Evolutionary conservation across 805 yeast genomes (phyloP), one percentile per base, ranked within the genome.

Genomic region (Torulaspora maleeae): DNA sequence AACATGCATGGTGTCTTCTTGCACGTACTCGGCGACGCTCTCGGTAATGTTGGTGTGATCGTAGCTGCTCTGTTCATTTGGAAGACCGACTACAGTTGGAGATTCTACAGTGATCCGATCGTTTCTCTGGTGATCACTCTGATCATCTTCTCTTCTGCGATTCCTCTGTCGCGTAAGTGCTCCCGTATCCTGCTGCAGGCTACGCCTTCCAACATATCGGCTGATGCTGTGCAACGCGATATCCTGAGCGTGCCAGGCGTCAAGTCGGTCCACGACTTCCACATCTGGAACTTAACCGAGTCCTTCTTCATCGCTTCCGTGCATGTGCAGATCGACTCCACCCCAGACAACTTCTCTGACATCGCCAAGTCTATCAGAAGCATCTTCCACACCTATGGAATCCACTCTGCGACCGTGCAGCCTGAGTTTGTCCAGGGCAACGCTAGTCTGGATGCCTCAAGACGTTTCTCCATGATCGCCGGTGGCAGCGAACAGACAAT

Each of bases 1-100:
- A 91, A 93, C 67, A 91, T 91, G 97, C 90, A 87, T 58, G 99
- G 99, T 52, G 97, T 91, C 3, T 93, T 87, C 61, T 73, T 91
- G 60, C 99, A 91, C 61, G 99, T 93, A 10, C 51, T 93, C 55
- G 98, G 98, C 36, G 99, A 91, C 67, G 98, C 98, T 1, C 72
- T 91, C 45, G 98, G 99, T 51, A 91, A 91, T 62, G 70, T 91
- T 44, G 98, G 98, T 53, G 99, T 91, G 42, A 93, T 91, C 46
- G 64, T 76, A 3, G 82, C 96, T 2, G 99, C 98, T 2, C 51
- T 91, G 28, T 83, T 91, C 58, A 91, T 91, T 58, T 90, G 97
- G 98, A 82, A 85, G 64, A 88, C 98, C 0, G 83, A 88, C 55
- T 91, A 77, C 63, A 72, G 86, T 1, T 91, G 98, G 96, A 82